A percentile compares a stretch with the other conserved stretches of the same genome.
Evolutionary conservation across 2,329 filamentous ascomycete species (phyloP).

Genomic region (Saccharata proteae): DNA sequence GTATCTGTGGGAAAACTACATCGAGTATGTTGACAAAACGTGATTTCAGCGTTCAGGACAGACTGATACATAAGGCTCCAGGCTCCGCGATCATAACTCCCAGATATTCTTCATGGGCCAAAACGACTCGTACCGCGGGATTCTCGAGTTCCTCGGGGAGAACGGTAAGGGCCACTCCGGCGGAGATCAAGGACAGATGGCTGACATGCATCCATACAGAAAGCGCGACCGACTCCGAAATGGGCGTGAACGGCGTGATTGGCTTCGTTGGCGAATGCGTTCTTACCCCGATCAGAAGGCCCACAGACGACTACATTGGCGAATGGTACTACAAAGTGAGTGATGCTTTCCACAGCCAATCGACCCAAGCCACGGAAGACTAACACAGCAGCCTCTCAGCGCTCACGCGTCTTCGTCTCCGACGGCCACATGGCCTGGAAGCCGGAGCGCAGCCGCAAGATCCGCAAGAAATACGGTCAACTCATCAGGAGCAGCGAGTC

Average conservation of each 20-base stretch:
- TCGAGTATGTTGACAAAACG: conserved; percentile 44
- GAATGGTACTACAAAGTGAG: conserved; percentile 66
- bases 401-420: conserved; percentile 70
- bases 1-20: conserved; percentile 95
- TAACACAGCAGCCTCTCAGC: conserved; percentile 20
- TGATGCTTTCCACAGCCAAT: conserved; percentile 1
- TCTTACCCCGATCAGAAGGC: conserved; percentile 47
- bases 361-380: background rate
- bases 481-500: conserved; percentile 34
- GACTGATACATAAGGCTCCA: conserved; percentile 10
- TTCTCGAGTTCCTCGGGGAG: conserved; percentile 68
- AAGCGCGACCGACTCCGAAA: background rate
- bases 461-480: conserved; percentile 45
- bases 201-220: too few relatives aligned
- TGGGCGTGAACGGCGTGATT: conserved; percentile 1
- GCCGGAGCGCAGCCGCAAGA: conserved; percentile 43
- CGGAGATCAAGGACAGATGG: too few relatives aligned
- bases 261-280: background rate
- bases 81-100: conserved; percentile 48
- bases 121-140: conserved; percentile 75
- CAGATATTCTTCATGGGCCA: conserved; percentile 79
- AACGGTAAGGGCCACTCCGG: conserved; percentile 45
- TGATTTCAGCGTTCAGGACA: background rate
- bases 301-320: conserved; percentile 58
- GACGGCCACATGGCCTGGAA: conserved; percentile 65